phyloP scores from a whole-genome alignment of 768 basidiomycete genomes.

The Strobilomyces confusus region DNA sequence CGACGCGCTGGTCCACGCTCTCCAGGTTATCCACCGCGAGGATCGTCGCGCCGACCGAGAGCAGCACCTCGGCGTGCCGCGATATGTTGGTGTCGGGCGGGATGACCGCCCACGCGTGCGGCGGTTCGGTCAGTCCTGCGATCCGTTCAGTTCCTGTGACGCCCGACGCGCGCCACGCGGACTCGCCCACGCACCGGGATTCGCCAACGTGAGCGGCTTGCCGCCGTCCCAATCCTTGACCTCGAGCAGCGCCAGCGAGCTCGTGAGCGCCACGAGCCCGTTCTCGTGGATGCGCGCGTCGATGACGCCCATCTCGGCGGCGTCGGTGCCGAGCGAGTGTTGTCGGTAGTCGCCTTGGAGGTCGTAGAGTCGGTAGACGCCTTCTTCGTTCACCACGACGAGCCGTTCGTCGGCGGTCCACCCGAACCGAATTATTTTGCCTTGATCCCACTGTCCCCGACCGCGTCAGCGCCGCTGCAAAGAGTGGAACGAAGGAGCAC shows the following conservation, averaged over 20 bases:
- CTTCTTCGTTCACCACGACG: conserved; percentile 87
- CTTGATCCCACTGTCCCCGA: conserved; percentile 81
- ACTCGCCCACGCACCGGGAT: conserved; percentile 53
- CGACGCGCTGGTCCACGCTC: conserved; percentile 80
- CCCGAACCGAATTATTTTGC: conserved; percentile 75
- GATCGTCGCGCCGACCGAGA: conserved; percentile 79
- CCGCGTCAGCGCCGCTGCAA: conserved; percentile 10
- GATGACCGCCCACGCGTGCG: conserved; percentile 82
- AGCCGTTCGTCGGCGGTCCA: conserved; percentile 84
- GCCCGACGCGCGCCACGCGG: conserved; percentile 2
- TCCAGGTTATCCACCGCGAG: conserved; percentile 87
- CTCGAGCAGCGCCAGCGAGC: conserved; percentile 72
- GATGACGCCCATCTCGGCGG: conserved; percentile 75
- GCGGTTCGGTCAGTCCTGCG: conserved; percentile 71
- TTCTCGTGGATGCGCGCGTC: conserved; percentile 84
- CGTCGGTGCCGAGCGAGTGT: conserved; percentile 78
- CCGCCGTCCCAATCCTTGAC: conserved; percentile 86
- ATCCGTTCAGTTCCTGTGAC: neutral
- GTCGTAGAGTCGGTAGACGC: conserved; percentile 86
- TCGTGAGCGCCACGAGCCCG: conserved; percentile 83
- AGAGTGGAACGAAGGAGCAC: conserved; percentile 29
- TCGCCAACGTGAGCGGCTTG: conserved; percentile 67
- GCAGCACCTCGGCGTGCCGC: conserved; percentile 83
- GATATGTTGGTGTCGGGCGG: conserved; percentile 88
- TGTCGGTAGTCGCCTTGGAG: conserved; percentile 83